phyloP scores from a whole-genome alignment of 1,284 basidiomycete genomes.

The Cryptococcus floricola region DNA sequence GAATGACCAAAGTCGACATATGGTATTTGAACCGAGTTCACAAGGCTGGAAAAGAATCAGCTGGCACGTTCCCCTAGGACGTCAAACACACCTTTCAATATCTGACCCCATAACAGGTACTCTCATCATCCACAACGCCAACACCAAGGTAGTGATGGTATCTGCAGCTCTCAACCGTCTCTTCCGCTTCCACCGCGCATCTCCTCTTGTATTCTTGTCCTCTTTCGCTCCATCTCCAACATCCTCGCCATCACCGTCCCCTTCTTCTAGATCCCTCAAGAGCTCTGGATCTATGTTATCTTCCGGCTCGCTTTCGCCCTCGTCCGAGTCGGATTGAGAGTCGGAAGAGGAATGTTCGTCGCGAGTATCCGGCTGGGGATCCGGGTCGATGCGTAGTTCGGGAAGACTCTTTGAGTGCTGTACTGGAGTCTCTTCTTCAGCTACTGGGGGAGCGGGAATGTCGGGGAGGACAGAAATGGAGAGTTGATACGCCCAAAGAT shows the following conservation, averaged over 20 bases:
- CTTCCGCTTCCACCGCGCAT: constrained; percentile 12
- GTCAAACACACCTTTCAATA: constrained; percentile 57
- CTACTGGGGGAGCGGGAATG: background rate
- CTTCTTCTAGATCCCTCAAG: constrained; percentile 9
- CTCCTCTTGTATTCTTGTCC: background rate
- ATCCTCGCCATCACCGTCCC: constrained; percentile 24
- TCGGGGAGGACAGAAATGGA: constrained; percentile 57
- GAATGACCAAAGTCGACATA: constrained; percentile 69
- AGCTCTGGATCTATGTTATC: constrained; percentile 27
- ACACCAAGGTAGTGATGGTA: constrained; percentile 52
- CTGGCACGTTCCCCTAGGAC: no score
- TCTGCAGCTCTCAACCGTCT: constrained; percentile 25
- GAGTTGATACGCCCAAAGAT: constrained; percentile 75
- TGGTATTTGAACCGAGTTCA: constrained; percentile 70
- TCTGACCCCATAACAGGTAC: constrained; percentile 71
- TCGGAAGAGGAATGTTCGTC: background rate
- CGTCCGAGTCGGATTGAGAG: constrained; percentile 15
- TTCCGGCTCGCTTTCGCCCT: constrained; percentile 23
- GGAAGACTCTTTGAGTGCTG: no score
- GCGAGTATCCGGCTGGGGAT: no score
- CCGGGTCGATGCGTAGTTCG: no score
- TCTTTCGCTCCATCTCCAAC: background rate
- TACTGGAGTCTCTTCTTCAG: background rate
- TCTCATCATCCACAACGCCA: constrained; percentile 73
- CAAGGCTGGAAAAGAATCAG: constrained; percentile 26